Conservation (phyloP, 352 stramenopile genomes). For the Globisporangium ultimum region DNA sequence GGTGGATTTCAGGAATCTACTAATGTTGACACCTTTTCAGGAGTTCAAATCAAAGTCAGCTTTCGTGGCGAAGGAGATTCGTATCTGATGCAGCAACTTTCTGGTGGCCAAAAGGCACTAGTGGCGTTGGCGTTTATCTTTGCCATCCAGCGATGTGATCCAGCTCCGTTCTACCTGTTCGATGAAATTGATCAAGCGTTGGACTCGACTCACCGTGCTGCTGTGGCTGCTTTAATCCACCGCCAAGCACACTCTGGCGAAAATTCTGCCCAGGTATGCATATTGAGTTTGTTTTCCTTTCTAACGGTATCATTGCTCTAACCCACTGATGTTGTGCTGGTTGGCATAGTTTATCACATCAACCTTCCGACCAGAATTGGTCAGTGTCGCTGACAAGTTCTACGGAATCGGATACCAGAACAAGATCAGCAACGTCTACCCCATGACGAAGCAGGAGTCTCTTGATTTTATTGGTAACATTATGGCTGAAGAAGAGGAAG, state of each 20-base stretch:
- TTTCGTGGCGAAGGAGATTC: constrained; percentile 96
- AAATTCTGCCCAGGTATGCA: constrained; percentile 92
- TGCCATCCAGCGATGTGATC: constrained; percentile 98
- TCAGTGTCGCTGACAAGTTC: constrained; percentile 95
- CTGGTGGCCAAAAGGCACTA: constrained; percentile 98
- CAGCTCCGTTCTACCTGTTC: constrained; percentile 99
- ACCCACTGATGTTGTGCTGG: background rate
- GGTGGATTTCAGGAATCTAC: constrained; percentile 24
- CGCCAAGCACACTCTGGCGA: constrained; percentile 93
- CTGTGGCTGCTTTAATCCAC: constrained; percentile 96
- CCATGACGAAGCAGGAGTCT: constrained; percentile 95
- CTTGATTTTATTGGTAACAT: constrained; percentile 95
- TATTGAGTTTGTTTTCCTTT: constrained; percentile 5
- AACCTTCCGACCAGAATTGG: constrained; percentile 99
- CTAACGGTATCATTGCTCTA: constrained; percentile 5
- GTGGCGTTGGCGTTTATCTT: constrained; percentile 99
- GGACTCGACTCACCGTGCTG: constrained; percentile 97
- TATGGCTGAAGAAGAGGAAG: constrained; percentile 86
- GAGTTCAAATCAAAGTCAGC: constrained; percentile 98
- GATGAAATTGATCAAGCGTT: constrained; percentile 99
- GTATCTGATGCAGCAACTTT: constrained; percentile 98
- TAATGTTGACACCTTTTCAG: constrained; percentile 92
- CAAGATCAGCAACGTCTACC: constrained; percentile 95
- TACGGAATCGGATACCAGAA: constrained; percentile 99
- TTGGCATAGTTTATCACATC: constrained; percentile 95